These are phyloP conservation scores for Exophiala xenobiotica DNA, from an alignment of 2,329 filamentous ascomycete genomes.

Conservation along the genomic window DNA sequence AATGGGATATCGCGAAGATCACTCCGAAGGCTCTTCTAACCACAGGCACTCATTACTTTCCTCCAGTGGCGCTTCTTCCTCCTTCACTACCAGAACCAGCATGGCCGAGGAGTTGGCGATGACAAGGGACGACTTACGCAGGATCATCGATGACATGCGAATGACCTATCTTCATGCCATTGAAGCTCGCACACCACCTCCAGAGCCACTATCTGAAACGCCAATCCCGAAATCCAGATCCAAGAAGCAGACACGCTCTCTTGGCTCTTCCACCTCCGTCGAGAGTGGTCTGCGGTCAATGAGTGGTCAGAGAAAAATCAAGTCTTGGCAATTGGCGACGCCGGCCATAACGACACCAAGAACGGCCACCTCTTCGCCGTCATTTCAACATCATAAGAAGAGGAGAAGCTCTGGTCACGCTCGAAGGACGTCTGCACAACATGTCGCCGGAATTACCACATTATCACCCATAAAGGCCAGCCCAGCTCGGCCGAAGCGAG, in stretches of 20 bases:
- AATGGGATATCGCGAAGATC: constrained; percentile 19
- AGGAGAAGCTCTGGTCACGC: constrained; percentile 19
- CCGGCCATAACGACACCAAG: constrained; percentile 10
- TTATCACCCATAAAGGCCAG: constrained; percentile 25
- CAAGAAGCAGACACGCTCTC: constrained; percentile 23
- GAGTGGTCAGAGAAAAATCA: constrained; percentile 14
- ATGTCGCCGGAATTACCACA: constrained; percentile 12
- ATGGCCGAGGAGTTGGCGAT: constrained; percentile 23
- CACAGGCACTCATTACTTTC: constrained; percentile 25
- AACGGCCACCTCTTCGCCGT: constrained; percentile 9
- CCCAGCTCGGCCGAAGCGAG: constrained; percentile 6
- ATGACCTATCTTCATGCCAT: constrained; percentile 30
- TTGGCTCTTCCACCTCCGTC: constrained; percentile 18
- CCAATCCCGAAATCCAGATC: constrained; percentile 14
- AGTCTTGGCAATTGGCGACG: constrained; percentile 21
- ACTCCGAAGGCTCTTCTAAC: constrained; percentile 28
- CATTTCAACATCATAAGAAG: constrained; percentile 9
- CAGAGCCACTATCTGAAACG: constrained; percentile 4
- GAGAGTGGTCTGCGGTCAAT: constrained; percentile 20
- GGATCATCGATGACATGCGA: constrained; percentile 31
- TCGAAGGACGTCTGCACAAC: constrained; percentile 17
- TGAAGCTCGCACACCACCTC: constrained; percentile 23
- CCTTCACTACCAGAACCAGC: constrained; percentile 27
- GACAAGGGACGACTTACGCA: constrained; percentile 29
- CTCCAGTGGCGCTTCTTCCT: constrained; percentile 25